These are phyloP conservation scores for Botrytis hyacinthi DNA, from an alignment of 2,329 filamentous ascomycete species.

Conservation along the genomic window DNA sequence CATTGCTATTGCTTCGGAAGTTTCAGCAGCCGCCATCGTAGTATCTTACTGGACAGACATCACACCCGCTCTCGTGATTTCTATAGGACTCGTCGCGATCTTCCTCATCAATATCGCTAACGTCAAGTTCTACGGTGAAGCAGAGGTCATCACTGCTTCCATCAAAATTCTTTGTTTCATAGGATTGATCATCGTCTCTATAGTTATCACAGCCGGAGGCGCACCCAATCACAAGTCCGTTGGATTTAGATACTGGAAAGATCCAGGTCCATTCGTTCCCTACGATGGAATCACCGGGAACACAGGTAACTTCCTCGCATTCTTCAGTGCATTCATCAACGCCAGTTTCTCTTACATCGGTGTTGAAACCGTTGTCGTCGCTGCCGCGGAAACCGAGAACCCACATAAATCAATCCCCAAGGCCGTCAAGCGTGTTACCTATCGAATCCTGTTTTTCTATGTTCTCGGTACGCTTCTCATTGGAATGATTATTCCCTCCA, in stretches of 20 bases:
- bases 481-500: slow-evolving; percentile 57
- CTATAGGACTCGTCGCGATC: slow-evolving; percentile 74
- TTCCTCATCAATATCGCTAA: slow-evolving; percentile 82
- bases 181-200: slow-evolving; percentile 62
- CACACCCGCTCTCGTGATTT: slow-evolving; percentile 67
- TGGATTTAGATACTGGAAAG: slow-evolving; percentile 68
- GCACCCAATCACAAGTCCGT: slow-evolving; percentile 56
- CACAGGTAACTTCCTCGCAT: slow-evolving; percentile 59
- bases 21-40: slow-evolving; percentile 81
- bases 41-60: slow-evolving; percentile 72
- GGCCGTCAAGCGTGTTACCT: slow-evolving; percentile 51
- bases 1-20: slow-evolving; percentile 71
- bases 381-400: slow-evolving; percentile 54
- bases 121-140: slow-evolving; percentile 83
- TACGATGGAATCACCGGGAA: slow-evolving; percentile 60
- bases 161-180: slow-evolving; percentile 70
- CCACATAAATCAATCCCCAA: slow-evolving; percentile 54
- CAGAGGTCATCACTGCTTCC: slow-evolving; percentile 81
- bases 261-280: slow-evolving; percentile 66
- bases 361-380: slow-evolving; percentile 53
- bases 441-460: slow-evolving; percentile 57
- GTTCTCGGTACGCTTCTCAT: slow-evolving; percentile 48
- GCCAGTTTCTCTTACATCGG: slow-evolving; percentile 50
- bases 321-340: slow-evolving; percentile 45
- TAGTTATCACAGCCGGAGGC: slow-evolving; percentile 63